A percentile compares a stretch with the other conserved stretches of the same genome.
Conservation (phyloP, 805 yeast genomes). For the Jamesozyma hellenica region DNA sequence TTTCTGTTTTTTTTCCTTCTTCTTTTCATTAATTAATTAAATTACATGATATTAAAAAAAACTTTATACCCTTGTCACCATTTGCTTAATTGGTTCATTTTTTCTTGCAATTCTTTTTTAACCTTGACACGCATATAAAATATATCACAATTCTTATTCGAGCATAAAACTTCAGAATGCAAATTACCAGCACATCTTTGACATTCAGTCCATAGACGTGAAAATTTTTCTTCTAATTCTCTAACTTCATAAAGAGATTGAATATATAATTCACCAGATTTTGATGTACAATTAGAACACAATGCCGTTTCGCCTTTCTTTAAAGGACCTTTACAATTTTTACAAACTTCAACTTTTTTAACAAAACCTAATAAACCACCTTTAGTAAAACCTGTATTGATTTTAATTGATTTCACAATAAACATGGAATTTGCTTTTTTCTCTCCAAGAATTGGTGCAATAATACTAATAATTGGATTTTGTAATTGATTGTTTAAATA, state of each 20-base stretch:
- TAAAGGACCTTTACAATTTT: conserved; percentile 78
- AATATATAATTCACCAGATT: conserved; percentile 72
- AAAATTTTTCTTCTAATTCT: conserved; percentile 68
- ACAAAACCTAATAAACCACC: conserved; percentile 92
- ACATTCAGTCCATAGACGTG: conserved; percentile 94
- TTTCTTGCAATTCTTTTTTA: conserved; percentile 34
- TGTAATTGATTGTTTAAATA: conserved; percentile 87
- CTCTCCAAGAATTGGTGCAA: conserved; percentile 91
- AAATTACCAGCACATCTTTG: conserved; percentile 94
- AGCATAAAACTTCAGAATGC: conserved; percentile 91
- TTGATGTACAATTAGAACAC: conserved; percentile 66
- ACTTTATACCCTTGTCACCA: conserved; percentile 24
- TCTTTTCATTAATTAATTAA: not conserved
- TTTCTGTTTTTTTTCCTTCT: not conserved
- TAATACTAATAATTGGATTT: conserved; percentile 86
- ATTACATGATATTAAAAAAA: not conserved
- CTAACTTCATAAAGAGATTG: conserved; percentile 72
- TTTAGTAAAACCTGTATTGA: conserved; percentile 46
- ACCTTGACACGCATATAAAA: conserved; percentile 81
- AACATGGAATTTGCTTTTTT: conserved; percentile 68
- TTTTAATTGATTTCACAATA: conserved; percentile 39
- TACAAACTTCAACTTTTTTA: conserved; percentile 78
- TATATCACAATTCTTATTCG: conserved; percentile 93
- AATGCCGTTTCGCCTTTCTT: conserved; percentile 57
- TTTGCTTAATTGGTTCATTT: conserved; percentile 31